phyloP scores from a whole-genome alignment of 2,329 filamentous ascomycete species.

The Fusarium compactum region DNA sequence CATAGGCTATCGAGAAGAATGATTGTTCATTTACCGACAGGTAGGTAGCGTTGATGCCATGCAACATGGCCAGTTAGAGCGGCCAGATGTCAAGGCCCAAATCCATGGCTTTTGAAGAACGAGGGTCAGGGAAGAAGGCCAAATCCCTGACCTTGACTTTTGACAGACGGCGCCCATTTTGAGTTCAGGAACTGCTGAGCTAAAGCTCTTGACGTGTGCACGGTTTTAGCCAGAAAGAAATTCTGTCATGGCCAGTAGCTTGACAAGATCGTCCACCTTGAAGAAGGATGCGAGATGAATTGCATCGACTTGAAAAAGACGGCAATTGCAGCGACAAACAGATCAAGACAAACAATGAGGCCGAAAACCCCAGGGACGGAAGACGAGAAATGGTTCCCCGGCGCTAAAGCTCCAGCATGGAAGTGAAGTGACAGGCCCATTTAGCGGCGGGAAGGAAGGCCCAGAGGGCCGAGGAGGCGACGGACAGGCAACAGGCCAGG shows the following conservation, averaged over 20 bases:
- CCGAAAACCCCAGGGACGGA: slow-evolving; percentile 24
- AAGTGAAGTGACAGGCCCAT: slow-evolving; percentile 29
- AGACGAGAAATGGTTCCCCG: slow-evolving; percentile 33
- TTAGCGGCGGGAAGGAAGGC: slow-evolving; percentile 41
- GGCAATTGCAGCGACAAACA: slow-evolving; percentile 14
- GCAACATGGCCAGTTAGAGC: slow-evolving; percentile 21
- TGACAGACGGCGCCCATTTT: slow-evolving; percentile 10
- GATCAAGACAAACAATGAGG: slow-evolving; percentile 19
- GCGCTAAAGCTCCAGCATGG: slow-evolving; percentile 29
- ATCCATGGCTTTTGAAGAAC: slow-evolving; percentile 16
- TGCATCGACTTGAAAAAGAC: slow-evolving; percentile 1
- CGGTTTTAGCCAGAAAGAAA: not conserved
- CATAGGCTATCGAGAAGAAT: slow-evolving; percentile 10
- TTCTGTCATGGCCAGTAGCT: not conserved
- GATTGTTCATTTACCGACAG: slow-evolving; percentile 41
- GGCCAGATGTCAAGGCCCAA: slow-evolving; percentile 24
- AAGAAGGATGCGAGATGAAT: slow-evolving; percentile 8
- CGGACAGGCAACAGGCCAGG: slow-evolving; percentile 11
- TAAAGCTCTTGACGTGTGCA: slow-evolving; percentile 5
- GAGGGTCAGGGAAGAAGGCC: slow-evolving; percentile 16
- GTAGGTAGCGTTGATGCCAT: slow-evolving; percentile 39
- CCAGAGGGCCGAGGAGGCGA: slow-evolving; percentile 30
- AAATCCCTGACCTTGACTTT: slow-evolving; percentile 22
- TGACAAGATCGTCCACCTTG: slow-evolving; percentile 15
- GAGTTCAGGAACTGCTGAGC: slow-evolving; percentile 22